Evolutionary conservation across 2,329 filamentous ascomycete genomes (phyloP).

Genomic region (Tolypocladium ophioglossoides): DNA sequence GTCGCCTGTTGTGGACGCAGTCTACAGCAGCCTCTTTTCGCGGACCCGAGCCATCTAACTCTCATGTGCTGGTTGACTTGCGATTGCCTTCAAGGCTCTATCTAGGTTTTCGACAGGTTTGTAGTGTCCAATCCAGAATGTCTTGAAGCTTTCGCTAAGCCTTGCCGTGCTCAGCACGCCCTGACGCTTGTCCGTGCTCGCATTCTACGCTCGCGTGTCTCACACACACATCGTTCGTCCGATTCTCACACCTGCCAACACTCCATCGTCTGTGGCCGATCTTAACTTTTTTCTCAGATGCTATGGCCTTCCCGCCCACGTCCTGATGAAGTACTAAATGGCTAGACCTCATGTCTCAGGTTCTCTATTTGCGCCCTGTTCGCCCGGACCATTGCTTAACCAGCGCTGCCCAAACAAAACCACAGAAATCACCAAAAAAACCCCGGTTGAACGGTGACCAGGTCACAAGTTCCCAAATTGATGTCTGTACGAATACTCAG

Average conservation of each 20-base stretch:
- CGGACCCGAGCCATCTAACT: constrained; percentile 68
- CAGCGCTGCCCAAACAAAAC: not conserved
- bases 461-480: not conserved
- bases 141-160: not conserved
- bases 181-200: constrained; percentile 1
- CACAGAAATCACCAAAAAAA: not conserved
- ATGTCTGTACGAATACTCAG: constrained; percentile 1
- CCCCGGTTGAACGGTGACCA: not conserved
- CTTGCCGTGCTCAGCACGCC: not conserved
- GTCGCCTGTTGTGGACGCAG: constrained; percentile 91
- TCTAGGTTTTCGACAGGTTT: constrained; percentile 38
- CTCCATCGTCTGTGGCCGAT: not conserved
- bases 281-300: constrained; percentile 5
- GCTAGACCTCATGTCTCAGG: constrained; percentile 6
- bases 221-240: constrained; percentile 3
- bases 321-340: constrained; percentile 6
- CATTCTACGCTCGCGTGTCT: not conserved
- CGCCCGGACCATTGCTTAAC: not conserved
- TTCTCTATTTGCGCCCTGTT: not conserved
- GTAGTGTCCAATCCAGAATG: constrained; percentile 11
- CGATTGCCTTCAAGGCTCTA: constrained; percentile 23
- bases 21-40: constrained; percentile 95
- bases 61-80: constrained; percentile 35
- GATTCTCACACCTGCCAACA: constrained; percentile 2
- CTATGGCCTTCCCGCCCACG: constrained; percentile 1